A percentile compares a stretch with the other conserved stretches of the same genome.
Evolutionary conservation across 495 filamentous ascomycete species (phyloP).

Genomic region (Aspergillus steynii): DNA sequence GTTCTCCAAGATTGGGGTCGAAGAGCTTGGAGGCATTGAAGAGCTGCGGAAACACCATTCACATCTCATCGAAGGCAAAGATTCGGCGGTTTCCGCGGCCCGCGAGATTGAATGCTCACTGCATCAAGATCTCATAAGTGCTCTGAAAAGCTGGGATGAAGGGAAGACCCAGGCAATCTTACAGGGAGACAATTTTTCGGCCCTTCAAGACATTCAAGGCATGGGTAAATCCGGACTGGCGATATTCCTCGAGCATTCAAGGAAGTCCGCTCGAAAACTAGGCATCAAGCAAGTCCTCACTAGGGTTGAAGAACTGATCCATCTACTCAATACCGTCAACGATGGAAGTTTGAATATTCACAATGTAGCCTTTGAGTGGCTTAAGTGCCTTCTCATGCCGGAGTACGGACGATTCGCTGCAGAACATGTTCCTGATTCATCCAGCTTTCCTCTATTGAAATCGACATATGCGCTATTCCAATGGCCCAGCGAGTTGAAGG

Average conservation of each 20-base stretch:
- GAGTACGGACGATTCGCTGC: constrained; percentile 27
- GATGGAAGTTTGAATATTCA: constrained; percentile 56
- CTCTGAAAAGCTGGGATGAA: constrained; percentile 61
- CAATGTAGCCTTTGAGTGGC: constrained; percentile 66
- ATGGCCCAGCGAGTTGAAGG: constrained; percentile 76
- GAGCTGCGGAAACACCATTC: constrained; percentile 36
- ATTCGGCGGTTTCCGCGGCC: constrained; percentile 15
- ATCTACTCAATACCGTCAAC: constrained; percentile 57
- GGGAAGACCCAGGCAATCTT: constrained; percentile 56
- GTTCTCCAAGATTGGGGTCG: constrained; percentile 65
- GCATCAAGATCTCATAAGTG: constrained; percentile 52
- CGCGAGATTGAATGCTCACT: constrained; percentile 33
- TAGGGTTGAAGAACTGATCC: constrained; percentile 55
- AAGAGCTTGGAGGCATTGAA: constrained; percentile 45
- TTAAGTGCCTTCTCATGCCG: constrained; percentile 56
- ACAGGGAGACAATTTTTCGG: constrained; percentile 53
- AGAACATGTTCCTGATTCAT: constrained; percentile 15
- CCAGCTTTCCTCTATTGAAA: constrained; percentile 30
- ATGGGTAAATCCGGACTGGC: constrained; percentile 61
- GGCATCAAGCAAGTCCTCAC: constrained; percentile 52
- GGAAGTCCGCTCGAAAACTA: constrained; percentile 56
- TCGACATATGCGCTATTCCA: constrained; percentile 61
- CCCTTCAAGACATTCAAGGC: constrained; percentile 44
- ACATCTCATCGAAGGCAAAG: constrained; percentile 16
- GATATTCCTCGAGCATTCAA: constrained; percentile 79